Conservation (phyloP, 176 grass and related monocot species). For the Aegilops bicornis region DNA sequence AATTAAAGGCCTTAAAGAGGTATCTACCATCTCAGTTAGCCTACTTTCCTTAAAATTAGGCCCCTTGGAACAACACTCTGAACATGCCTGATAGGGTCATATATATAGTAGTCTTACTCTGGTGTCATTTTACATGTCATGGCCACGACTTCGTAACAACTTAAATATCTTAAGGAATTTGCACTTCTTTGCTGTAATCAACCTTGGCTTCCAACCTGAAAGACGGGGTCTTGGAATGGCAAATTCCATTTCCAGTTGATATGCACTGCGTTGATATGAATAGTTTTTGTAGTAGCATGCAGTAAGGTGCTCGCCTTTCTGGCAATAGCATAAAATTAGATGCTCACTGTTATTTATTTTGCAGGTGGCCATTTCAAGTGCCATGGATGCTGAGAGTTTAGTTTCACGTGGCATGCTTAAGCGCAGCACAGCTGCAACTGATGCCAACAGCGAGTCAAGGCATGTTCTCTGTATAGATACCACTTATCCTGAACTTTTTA, state of each 20-base stretch:
- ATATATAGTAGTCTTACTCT: too few species aligned
- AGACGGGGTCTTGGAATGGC: not conserved
- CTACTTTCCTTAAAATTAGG: too few species aligned
- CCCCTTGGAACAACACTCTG: too few species aligned
- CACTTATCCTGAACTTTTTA: not conserved
- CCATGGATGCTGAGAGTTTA: constrained; percentile 55
- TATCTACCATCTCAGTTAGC: constrained; percentile 23
- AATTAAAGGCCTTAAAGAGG: constrained; percentile 90
- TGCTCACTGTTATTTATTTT: constrained; percentile 31
- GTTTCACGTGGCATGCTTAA: constrained; percentile 64
- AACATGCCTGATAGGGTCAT: too few species aligned
- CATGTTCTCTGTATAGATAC: constrained; percentile 38
- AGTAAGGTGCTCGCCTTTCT: not conserved
- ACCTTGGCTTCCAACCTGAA: not conserved
- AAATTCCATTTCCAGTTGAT: constrained; percentile 3
- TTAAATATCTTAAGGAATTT: too few species aligned
- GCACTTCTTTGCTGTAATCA: not conserved
- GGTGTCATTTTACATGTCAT: too few species aligned
- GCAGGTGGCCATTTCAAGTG: constrained; percentile 56
- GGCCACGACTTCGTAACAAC: too few species aligned
- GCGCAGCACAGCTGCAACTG: constrained; percentile 86
- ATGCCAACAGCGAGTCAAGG: constrained; percentile 89
- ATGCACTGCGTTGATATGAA: not conserved
- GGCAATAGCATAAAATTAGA: not conserved
- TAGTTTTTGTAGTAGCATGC: constrained; percentile 7